A percentile compares a stretch with the other conserved stretches of the same genome.
These are phyloP conservation scores for Phytophthora sansomeana DNA, from an alignment of 352 stramenopile genomes.

Conservation along the genomic window DNA sequence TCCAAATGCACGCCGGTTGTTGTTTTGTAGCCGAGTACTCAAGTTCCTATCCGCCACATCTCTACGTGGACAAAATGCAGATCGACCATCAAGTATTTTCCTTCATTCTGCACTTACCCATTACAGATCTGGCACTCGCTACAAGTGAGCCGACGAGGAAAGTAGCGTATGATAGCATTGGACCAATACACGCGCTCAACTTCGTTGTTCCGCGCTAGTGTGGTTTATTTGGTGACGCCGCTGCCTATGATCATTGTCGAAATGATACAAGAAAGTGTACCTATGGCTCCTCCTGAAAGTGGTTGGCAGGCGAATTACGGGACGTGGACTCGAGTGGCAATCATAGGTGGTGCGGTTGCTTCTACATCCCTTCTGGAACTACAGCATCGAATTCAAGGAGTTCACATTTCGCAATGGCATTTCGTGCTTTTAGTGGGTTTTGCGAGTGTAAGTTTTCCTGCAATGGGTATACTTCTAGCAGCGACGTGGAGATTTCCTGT, in stretches of 20 bases:
- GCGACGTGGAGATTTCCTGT: slow-evolving; percentile 1
- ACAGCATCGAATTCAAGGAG: background rate
- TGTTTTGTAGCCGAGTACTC: too few relatives aligned
- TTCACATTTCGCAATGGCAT: background rate
- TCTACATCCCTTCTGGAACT: background rate
- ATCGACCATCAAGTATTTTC: too few relatives aligned
- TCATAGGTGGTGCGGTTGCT: slow-evolving; percentile 1
- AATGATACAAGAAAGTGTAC: slow-evolving; percentile 12
- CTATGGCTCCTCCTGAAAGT: slow-evolving; percentile 5
- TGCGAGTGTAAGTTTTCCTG: background rate
- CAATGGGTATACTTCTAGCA: slow-evolving; percentile 17
- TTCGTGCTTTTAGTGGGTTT: background rate
- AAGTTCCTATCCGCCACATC: too few relatives aligned
- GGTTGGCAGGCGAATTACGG: slow-evolving; percentile 17
- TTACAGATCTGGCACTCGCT: too few relatives aligned
- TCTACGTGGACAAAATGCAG: too few relatives aligned
- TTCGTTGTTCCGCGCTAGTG: too few relatives aligned
- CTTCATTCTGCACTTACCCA: too few relatives aligned
- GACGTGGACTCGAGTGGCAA: slow-evolving; percentile 3
- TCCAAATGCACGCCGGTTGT: too few relatives aligned
- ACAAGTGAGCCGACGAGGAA: too few relatives aligned
- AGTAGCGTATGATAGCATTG: too few relatives aligned
- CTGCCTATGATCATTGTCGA: slow-evolving; percentile 15
- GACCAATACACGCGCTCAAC: too few relatives aligned
- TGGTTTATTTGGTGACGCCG: background rate